A percentile compares a stretch with the other conserved stretches of the same genome.
Conservation (phyloP, 2,329 filamentous ascomycete genomes). For the Fusarium xyrophilum region DNA sequence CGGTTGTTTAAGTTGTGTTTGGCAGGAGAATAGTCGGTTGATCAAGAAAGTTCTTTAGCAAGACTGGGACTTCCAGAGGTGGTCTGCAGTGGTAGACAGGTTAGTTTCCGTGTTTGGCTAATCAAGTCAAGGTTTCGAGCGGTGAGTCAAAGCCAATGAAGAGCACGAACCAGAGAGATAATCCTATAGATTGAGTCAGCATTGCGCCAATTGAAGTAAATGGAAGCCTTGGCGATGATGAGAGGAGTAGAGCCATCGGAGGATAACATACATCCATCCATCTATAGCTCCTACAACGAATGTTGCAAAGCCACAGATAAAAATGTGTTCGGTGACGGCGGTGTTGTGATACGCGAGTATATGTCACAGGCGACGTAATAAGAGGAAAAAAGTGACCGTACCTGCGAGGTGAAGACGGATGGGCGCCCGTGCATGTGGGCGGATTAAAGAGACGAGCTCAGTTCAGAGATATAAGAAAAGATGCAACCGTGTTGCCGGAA, state of each 20-base stretch:
- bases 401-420: conserved; percentile 87
- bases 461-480: conserved; percentile 36
- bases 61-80: conserved; percentile 53
- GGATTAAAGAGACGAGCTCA: conserved; percentile 53
- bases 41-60: conserved; percentile 35
- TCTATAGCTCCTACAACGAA: neutral
- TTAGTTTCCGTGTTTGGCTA: conserved; percentile 20
- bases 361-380: conserved; percentile 6
- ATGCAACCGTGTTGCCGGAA: conserved; percentile 21
- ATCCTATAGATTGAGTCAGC: conserved; percentile 64
- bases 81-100: conserved; percentile 44
- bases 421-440: conserved; percentile 86
- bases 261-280: neutral
- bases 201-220: conserved; percentile 36
- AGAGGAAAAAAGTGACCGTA: conserved; percentile 49
- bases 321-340: conserved; percentile 24
- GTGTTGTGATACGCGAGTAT: conserved; percentile 20
- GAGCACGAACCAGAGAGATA: conserved; percentile 73
- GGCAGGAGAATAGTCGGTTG: conserved; percentile 16
- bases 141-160: conserved; percentile 51
- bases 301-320: conserved; percentile 17
- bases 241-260: conserved; percentile 11
- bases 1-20: conserved; percentile 14
- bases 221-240: conserved; percentile 1
- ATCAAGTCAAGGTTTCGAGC: conserved; percentile 36